A percentile compares a stretch with the other conserved stretches of the same genome.
These are phyloP conservation scores for Massariosphaeria phaeospora DNA, from an alignment of 495 filamentous ascomycete species.

Conservation along the genomic window DNA sequence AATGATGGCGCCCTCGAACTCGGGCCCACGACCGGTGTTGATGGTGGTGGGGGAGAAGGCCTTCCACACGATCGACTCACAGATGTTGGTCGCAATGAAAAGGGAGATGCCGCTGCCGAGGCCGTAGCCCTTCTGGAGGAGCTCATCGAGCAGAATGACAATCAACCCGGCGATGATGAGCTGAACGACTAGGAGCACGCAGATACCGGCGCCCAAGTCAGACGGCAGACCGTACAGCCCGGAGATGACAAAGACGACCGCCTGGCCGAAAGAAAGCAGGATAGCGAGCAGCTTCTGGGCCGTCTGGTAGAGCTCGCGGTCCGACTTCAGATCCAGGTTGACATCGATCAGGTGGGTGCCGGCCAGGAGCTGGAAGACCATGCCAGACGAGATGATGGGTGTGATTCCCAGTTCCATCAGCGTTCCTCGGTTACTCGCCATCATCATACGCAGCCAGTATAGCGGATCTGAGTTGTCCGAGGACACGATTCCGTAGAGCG, in stretches of 20 bases:
- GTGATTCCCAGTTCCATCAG: constrained; percentile 99
- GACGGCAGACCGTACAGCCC: constrained; percentile 95
- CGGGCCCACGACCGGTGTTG: constrained; percentile 97
- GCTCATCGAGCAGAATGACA: constrained; percentile 97
- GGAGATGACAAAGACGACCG: constrained; percentile 93
- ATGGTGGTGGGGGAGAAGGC: constrained; percentile 98
- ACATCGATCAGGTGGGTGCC: constrained; percentile 99
- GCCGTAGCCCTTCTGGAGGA: constrained; percentile 99
- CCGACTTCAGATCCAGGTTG: constrained; percentile 87
- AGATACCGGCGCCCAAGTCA: constrained; percentile 94
- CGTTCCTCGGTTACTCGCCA: constrained; percentile 97
- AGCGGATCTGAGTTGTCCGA: constrained; percentile 84
- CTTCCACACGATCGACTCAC: constrained; percentile 99
- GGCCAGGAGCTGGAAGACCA: constrained; percentile 99
- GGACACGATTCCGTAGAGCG: constrained; percentile 50
- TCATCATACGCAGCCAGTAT: constrained; percentile 99
- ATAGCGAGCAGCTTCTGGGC: constrained; percentile 99
- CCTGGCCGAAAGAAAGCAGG: constrained; percentile 94
- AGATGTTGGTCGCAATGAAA: constrained; percentile 99
- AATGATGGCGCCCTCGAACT: constrained; percentile 98
- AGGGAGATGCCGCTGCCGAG: constrained; percentile 97
- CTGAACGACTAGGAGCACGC: constrained; percentile 94
- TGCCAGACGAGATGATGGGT: constrained; percentile 98
- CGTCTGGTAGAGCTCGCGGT: constrained; percentile 98
- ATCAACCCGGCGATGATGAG: constrained; percentile 94